Evolutionary conservation across 2,329 filamentous ascomycete species (phyloP), one percentile per base, ranked within the genome.

Genomic region (Colletotrichum sansevieriae): DNA sequence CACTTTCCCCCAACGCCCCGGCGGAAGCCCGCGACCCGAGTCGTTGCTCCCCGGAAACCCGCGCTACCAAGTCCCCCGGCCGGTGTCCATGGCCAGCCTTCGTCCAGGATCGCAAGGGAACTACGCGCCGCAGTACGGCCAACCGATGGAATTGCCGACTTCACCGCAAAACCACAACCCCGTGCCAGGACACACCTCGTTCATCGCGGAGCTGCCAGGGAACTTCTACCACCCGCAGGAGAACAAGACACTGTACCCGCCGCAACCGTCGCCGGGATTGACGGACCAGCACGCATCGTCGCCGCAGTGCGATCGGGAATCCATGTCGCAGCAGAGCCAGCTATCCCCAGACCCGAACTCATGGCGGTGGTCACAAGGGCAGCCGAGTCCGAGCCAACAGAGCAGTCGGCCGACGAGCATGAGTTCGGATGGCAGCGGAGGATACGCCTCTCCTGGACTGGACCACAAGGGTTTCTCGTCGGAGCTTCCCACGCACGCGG

Each of bases 401-500:
- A 68, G 71, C 12, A 78, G 78, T 2, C 78, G 80, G 1, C 82
- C 81, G 0, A 77, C 74, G 4, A 83, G 81, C 0, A 73, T 75
- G 0, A 81, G 81, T 2, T 70, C 71, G 6, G 72, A 72, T n/a
- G 47, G 63, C 43, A 72, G 73, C 73, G 46, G 75, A 71, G 79
- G 79, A 0, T 77, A 77, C 29, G 72, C 75, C 2, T 84, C 81
- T 0, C 83, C 83, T 0, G 77, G 74, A 2, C 74, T 81, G 0
- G 80, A 81, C n/a, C 78, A 79, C 58, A 82, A 81, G 71, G 75
- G 74, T 1, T 84, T 82, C 63, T 72, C 82, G 0, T 77, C 79
- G 0, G 84, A 85, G 63, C 70, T 88, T 29, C 67, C 83, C 3
- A 81, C 85, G 2, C 85, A 87, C 67, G 74, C 74, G 9, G 85